These are phyloP conservation scores for Ormosia emarginata DNA, from an alignment of 306 rosid genomes.

Conservation along the genomic window DNA sequence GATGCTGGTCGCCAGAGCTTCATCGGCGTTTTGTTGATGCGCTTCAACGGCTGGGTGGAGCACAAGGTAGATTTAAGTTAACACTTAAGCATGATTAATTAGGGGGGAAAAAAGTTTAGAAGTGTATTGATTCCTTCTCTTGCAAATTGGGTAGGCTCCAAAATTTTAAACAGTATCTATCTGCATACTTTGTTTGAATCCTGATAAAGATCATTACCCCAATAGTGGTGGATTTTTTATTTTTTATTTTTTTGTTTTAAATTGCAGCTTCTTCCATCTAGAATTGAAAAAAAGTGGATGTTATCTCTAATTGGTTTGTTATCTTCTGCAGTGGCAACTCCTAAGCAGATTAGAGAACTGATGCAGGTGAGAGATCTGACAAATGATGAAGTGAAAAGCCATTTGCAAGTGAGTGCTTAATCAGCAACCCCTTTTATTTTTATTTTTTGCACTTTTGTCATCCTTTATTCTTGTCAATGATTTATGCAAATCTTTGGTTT, in stretches of 20 bases:
- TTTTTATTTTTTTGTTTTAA: no score
- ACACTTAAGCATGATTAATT: neutral
- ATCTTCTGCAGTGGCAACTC: constrained; percentile 72
- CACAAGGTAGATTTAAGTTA: constrained; percentile 51
- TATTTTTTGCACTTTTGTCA: neutral
- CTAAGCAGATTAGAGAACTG: constrained; percentile 89
- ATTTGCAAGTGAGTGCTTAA: constrained; percentile 62
- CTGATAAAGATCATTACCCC: neutral
- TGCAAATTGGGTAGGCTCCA: neutral
- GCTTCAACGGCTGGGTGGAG: constrained; percentile 80
- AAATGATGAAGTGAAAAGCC: constrained; percentile 97
- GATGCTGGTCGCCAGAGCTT: constrained; percentile 90
- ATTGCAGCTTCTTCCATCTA: neutral
- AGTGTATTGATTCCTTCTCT: neutral
- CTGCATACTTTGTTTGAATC: neutral
- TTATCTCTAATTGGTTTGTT: constrained; percentile 10
- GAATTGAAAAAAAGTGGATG: neutral
- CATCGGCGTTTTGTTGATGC: constrained; percentile 77
- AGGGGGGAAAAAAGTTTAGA: neutral
- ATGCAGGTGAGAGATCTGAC: constrained; percentile 87
- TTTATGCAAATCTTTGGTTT: neutral
- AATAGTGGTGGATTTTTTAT: neutral
- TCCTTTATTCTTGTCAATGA: neutral
- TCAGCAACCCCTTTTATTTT: neutral
- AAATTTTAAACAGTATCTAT: neutral